Evolutionary conservation across 371 early-diverging fungal genomes (phyloP).

Genomic region (Circinella minor): DNA sequence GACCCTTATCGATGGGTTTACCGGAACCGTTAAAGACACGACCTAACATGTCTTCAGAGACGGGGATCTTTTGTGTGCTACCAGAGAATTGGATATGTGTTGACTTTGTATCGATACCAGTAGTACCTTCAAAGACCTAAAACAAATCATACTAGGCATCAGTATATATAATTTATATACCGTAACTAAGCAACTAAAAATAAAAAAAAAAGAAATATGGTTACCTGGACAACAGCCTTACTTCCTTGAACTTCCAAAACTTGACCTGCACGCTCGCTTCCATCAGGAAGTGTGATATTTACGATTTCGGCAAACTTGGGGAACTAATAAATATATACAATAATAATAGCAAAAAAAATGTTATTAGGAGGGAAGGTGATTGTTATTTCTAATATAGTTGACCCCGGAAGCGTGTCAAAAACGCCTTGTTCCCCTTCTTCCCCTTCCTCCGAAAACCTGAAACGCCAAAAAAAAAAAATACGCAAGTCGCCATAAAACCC

Average conservation of each 20-base stretch:
- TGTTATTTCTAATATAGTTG: too few species aligned
- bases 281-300: constrained; percentile 97
- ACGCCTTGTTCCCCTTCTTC: constrained; percentile 8
- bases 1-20: constrained; percentile 99
- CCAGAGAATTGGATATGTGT: constrained; percentile 99
- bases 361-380: too few species aligned
- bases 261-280: constrained; percentile 96
- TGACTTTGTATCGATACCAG: constrained; percentile 98
- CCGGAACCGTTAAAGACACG: constrained; percentile 99
- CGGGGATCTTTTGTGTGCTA: constrained; percentile 97
- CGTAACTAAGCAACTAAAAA: not conserved
- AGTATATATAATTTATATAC: not conserved
- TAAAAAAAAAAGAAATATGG: too few species aligned
- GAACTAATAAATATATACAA: constrained; percentile 65
- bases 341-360: too few species aligned
- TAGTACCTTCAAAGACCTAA: constrained; percentile 99
- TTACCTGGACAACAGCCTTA: constrained; percentile 97
- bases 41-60: constrained; percentile 99
- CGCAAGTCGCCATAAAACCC: constrained; percentile 1
- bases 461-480: constrained; percentile 16
- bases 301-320: constrained; percentile 99
- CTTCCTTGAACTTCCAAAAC: constrained; percentile 99
- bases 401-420: constrained; percentile 22
- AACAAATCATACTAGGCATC: not conserved
- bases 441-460: not conserved